Percentiles rank a stretch among this genome's conserved stretches.
phyloP scores from a whole-genome alignment of 768 basidiomycete species.

The Infundibulicybe gibba region DNA sequence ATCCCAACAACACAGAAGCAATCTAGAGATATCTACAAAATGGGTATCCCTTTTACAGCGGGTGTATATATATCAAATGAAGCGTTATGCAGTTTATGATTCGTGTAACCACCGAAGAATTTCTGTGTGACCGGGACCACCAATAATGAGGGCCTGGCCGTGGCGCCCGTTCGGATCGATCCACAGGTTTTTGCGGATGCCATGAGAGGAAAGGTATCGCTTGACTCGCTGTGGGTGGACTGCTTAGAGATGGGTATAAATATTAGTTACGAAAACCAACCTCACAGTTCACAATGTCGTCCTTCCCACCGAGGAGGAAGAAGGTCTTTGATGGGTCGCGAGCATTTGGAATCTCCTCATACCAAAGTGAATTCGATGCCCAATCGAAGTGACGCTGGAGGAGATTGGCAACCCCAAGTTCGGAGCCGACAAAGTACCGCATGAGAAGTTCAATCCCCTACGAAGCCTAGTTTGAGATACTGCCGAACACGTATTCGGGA shows the following conservation, averaged over 20 bases:
- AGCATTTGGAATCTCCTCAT: constrained; percentile 84
- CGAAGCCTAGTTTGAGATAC: constrained; percentile 2
- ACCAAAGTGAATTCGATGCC: constrained; percentile 86
- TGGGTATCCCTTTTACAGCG: neutral
- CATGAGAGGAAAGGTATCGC: constrained; percentile 73
- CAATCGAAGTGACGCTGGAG: constrained; percentile 83
- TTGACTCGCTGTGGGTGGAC: constrained; percentile 52
- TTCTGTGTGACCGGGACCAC: constrained; percentile 47
- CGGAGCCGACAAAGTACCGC: constrained; percentile 85
- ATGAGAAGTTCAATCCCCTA: constrained; percentile 79
- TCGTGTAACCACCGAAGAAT: constrained; percentile 63
- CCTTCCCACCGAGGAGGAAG: constrained; percentile 81
- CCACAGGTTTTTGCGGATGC: constrained; percentile 61
- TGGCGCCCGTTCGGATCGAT: constrained; percentile 62
- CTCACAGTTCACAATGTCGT: constrained; percentile 72
- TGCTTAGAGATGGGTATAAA: neutral
- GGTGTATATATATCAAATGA: neutral
- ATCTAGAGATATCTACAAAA: too few relatives aligned
- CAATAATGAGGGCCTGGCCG: constrained; percentile 54
- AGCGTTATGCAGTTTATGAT: constrained; percentile 1
- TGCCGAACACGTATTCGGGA: constrained; percentile 1
- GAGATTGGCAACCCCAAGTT: constrained; percentile 84
- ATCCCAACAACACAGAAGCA: too few relatives aligned
- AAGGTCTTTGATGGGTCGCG: constrained; percentile 60
- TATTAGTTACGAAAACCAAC: constrained; percentile 27